Percentiles rank a stretch among this genome's conserved stretches.
Conservation (phyloP, 306 rosid species). For the Sophora flavescens region DNA sequence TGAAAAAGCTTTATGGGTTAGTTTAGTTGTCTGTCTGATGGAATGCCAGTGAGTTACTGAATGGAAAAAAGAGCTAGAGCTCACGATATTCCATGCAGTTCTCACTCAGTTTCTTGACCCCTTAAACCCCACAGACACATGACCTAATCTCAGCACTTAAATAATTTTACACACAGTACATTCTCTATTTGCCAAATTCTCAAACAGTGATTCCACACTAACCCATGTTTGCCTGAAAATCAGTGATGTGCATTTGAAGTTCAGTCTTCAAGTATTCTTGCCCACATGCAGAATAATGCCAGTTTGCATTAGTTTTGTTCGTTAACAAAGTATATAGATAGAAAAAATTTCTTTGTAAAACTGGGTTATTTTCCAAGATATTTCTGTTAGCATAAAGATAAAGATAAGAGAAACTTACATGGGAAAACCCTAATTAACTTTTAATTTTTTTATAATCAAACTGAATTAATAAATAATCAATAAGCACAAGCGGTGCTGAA, state of each 20-base stretch:
- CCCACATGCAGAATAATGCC: neutral
- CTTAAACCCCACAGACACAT: slow-evolving; percentile 46
- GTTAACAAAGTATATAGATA: neutral
- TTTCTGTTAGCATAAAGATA: neutral
- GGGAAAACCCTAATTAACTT: slow-evolving; percentile 39
- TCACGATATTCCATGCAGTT: slow-evolving; percentile 67
- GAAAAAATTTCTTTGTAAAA: neutral
- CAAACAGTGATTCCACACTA: neutral
- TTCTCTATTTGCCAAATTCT: slow-evolving; percentile 9
- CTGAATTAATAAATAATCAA: too few species aligned
- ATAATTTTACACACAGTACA: neutral
- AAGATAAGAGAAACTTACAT: neutral
- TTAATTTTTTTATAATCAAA: too few species aligned
- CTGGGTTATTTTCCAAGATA: neutral
- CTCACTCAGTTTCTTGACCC: slow-evolving; percentile 52
- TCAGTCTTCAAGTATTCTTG: neutral
- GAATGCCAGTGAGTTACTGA: slow-evolving; percentile 70
- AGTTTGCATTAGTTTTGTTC: neutral
- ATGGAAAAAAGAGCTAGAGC: slow-evolving; percentile 50
- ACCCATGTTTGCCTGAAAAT: neutral
- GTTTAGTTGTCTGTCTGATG: slow-evolving; percentile 52
- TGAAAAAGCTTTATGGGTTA: slow-evolving; percentile 51
- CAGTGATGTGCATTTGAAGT: neutral
- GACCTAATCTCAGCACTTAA: slow-evolving; percentile 44
- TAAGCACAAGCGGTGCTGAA: too few species aligned